Percentiles rank a stretch among this genome's conserved stretches.
phyloP scores from a whole-genome alignment of 2,329 filamentous ascomycete species.

The Aureobasidium sp. region DNA sequence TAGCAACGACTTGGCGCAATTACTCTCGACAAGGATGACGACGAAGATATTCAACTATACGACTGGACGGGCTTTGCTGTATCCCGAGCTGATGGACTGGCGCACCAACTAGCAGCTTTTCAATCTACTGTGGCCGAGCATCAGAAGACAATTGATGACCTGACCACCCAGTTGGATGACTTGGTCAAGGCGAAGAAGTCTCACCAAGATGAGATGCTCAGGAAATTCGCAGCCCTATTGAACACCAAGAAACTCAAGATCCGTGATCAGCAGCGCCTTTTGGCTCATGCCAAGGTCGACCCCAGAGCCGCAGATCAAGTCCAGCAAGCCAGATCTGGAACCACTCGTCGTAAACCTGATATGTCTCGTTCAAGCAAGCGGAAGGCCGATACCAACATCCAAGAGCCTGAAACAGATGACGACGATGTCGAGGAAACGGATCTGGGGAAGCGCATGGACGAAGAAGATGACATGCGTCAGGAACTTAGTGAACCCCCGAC shows the following conservation, averaged over 20 bases:
- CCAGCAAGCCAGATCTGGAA: slow-evolving; percentile 1
- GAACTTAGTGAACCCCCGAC: slow-evolving; percentile 17
- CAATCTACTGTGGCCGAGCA: slow-evolving; percentile 34
- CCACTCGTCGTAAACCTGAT: slow-evolving; percentile 18
- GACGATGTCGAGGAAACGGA: slow-evolving; percentile 28
- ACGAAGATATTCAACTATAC: slow-evolving; percentile 55
- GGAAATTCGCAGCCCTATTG: slow-evolving; percentile 61
- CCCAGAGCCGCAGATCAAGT: slow-evolving; percentile 28
- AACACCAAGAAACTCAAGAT: slow-evolving; percentile 79
- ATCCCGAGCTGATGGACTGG: slow-evolving; percentile 33
- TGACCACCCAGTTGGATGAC: slow-evolving; percentile 57
- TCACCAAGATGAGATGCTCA: slow-evolving; percentile 57
- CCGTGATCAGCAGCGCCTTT: slow-evolving; percentile 58
- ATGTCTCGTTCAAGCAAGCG: slow-evolving; percentile 26
- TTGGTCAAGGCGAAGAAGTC: slow-evolving; percentile 57
- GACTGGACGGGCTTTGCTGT: slow-evolving; percentile 57
- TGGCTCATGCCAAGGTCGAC: slow-evolving; percentile 53
- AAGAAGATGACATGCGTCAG: slow-evolving; percentile 24
- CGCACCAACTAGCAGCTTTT: slow-evolving; percentile 34
- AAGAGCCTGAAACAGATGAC: slow-evolving; percentile 16
- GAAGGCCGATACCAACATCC: slow-evolving; percentile 20
- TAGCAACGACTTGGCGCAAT: slow-evolving; percentile 65
- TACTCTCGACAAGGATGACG: slow-evolving; percentile 46
- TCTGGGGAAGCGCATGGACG: slow-evolving; percentile 38
- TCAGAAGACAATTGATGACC: slow-evolving; percentile 48